Percentiles rank a stretch among this genome's conserved stretches.
Evolutionary conservation across 1,284 basidiomycete genomes (phyloP).

Genomic region (Boletus sp.): DNA sequence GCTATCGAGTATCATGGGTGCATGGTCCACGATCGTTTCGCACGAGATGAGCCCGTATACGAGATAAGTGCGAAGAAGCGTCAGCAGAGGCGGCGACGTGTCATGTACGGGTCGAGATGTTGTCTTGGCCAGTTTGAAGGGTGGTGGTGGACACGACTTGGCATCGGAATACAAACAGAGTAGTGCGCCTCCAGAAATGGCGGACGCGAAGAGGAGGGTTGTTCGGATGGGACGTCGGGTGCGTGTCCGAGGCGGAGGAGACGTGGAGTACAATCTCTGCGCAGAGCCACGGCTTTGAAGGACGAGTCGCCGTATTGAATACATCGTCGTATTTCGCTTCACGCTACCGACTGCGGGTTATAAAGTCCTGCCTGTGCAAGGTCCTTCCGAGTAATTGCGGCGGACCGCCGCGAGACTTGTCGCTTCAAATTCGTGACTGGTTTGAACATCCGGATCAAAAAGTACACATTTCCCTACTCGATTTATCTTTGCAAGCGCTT

Average conservation of each 20-base stretch:
- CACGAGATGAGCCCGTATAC: conserved; percentile 84
- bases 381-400: conserved; percentile 23
- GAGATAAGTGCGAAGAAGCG: conserved; percentile 68
- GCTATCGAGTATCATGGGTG: conserved; percentile 70
- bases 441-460: background rate
- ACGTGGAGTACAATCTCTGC: conserved; percentile 12
- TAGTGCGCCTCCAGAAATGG: conserved; percentile 24
- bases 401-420: background rate
- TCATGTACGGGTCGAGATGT: conserved; percentile 7
- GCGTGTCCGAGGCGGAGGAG: conserved; percentile 5
- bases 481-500: background rate
- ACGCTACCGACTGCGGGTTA: background rate
- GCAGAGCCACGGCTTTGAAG: background rate
- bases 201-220: conserved; percentile 23
- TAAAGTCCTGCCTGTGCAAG: conserved; percentile 2
- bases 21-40: conserved; percentile 76
- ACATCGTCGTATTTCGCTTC: conserved; percentile 13
- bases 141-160: conserved; percentile 31
- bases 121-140: conserved; percentile 21
- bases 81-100: conserved; percentile 21
- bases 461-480: background rate
- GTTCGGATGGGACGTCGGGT: conserved; percentile 15
- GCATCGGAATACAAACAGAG: conserved; percentile 32
- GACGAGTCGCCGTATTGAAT: conserved; percentile 17
- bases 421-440: background rate